Base-by-base conservation (phyloP, 2,329 filamentous ascomycete genomes). In the Penicillium sp. region DNA sequence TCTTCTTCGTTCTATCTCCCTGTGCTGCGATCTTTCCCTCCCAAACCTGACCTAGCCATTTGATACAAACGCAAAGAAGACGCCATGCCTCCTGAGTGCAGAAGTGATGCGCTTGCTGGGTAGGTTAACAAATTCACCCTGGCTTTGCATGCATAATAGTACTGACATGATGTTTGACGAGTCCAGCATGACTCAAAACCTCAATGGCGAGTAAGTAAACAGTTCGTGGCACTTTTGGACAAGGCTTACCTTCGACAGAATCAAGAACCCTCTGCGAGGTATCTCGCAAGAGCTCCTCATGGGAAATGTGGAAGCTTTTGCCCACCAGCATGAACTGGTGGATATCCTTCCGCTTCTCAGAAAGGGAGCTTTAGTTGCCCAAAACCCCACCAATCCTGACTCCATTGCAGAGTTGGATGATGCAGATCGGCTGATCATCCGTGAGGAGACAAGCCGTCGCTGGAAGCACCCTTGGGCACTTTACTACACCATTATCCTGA, bases 291-390 rank as follows among this genome's bases (percentile, higher is more conserved):
- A 47, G 1, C 45, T 55, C 47, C 45, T 62, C 7, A 58, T 58
- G 53, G 42, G 25, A 0, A 33, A 55, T 27, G 59, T 58, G 14
- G 44, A 53, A 5, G 41, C 16, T 3, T 62, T 53, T 63, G 85
- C 84, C 31, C 71, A 75, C 13, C 72, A 79, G 38, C 81, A 86
- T 58, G 78, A 78, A 22, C 76, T 91, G 24, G 69, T 74, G 2
- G 81, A 86, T 48, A 78, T 86, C 57, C 71, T 83, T 3, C 49
- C 55, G 2, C 18, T 54, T 11, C 46, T 62, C 20, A 40, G 52
- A 22, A 62, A 60, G 41, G 89, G 87, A 30, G 89, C 88, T 3
- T 76, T 92, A 10, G 81, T 91, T 16, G 89, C 89, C 2, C 87
- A 89, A 67, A 83, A 86, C 59, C 87, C 87, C 0, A 73, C 74